Evolutionary conservation across 1,139 yeast genomes (phyloP).

Genomic region (Wickerhamiella pararugosa): DNA sequence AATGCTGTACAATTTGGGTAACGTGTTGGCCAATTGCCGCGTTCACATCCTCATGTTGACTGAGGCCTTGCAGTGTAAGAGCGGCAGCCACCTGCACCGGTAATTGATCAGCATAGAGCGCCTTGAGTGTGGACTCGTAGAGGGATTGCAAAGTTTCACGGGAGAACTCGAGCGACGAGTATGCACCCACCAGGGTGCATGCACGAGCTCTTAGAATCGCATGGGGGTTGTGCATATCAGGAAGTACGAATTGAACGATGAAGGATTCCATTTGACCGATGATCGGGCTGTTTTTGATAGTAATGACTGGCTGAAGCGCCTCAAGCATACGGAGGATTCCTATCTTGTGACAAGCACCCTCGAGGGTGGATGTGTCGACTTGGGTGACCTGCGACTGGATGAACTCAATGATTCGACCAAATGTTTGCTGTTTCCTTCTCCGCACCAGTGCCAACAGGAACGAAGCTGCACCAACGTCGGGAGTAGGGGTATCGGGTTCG

Average conservation of each 20-base stretch:
- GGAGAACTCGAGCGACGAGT: slow-evolving; percentile 50
- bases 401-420: slow-evolving; percentile 52
- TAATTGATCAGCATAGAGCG: slow-evolving; percentile 40
- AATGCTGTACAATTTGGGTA: slow-evolving; percentile 67
- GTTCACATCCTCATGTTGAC: slow-evolving; percentile 49
- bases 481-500: slow-evolving; percentile 55
- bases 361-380: slow-evolving; percentile 29
- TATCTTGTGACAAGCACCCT: slow-evolving; percentile 57
- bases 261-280: slow-evolving; percentile 54
- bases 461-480: slow-evolving; percentile 72
- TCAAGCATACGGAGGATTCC: slow-evolving; percentile 72
- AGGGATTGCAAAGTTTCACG: slow-evolving; percentile 36
- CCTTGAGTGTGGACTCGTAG: slow-evolving; percentile 51
- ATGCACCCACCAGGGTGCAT: slow-evolving; percentile 59
- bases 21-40: slow-evolving; percentile 53
- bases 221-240: slow-evolving; percentile 45
- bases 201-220: slow-evolving; percentile 78
- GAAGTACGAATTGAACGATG: slow-evolving; percentile 48
- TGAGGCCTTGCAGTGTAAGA: slow-evolving; percentile 67
- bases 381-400: slow-evolving; percentile 41
- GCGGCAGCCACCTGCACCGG: slow-evolving; percentile 82
- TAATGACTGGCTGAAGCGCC: slow-evolving; percentile 46
- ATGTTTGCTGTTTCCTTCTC: slow-evolving; percentile 42
- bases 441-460: slow-evolving; percentile 57
- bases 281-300: slow-evolving; percentile 43